phyloP scores from a whole-genome alignment of 768 basidiomycete species.

The Boletus tylopilopsis region DNA sequence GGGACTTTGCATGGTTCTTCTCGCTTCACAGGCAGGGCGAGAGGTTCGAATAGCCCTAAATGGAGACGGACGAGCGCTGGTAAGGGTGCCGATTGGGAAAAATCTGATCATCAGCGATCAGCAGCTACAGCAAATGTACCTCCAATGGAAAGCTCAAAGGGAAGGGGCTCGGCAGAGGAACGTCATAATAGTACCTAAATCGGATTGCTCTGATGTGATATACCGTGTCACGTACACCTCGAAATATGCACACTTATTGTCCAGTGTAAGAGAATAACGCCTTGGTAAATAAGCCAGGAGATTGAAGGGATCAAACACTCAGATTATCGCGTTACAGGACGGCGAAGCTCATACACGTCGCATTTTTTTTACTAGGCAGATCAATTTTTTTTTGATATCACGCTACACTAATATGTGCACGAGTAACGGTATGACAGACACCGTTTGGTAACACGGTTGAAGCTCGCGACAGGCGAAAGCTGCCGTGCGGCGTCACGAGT shows the following conservation, averaged over 20 bases:
- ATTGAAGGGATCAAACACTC: conserved; percentile 25
- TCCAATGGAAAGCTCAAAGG: conserved; percentile 26
- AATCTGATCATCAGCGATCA: conserved; percentile 17
- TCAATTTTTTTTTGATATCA: conserved; percentile 12
- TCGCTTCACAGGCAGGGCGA: conserved; percentile 14
- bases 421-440: conserved; percentile 16
- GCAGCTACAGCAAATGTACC: conserved; percentile 7
- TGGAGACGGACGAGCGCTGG: conserved; percentile 18
- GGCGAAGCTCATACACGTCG: conserved; percentile 8
- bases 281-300: conserved; percentile 23
- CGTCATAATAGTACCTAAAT: conserved; percentile 23
- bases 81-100: conserved; percentile 11
- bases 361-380: conserved; percentile 6
- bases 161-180: conserved; percentile 15
- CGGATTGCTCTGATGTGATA: conserved; percentile 12
- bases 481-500: conserved; percentile 19
- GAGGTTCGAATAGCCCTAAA: conserved; percentile 10
- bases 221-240: conserved; percentile 18
- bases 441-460: conserved; percentile 3
- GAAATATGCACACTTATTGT: conserved; percentile 18
- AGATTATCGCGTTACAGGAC: conserved; percentile 10
- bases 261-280: conserved; percentile 18
- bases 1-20: conserved; percentile 12
- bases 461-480: conserved; percentile 1
- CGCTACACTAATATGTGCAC: conserved; percentile 5